Percentiles rank a stretch among this genome's conserved stretches.
Evolutionary conservation across 2,329 filamentous ascomycete genomes (phyloP).

Genomic region (Fusarium continuum): DNA sequence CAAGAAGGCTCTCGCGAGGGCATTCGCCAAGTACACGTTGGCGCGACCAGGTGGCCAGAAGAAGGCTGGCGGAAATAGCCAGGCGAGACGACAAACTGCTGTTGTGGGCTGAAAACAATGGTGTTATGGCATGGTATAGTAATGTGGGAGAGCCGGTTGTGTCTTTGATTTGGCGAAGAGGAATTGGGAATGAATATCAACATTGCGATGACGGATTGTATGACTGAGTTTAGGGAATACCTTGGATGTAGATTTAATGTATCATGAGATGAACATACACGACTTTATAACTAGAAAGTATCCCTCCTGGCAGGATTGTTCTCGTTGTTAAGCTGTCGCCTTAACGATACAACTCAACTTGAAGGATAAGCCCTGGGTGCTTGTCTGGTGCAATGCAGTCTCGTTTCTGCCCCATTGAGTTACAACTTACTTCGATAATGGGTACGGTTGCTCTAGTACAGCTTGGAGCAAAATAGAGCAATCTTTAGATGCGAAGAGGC

Average conservation of each 20-base stretch:
- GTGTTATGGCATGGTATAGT: neutral
- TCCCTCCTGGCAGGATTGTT: too few species aligned
- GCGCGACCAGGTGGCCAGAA: slow-evolving; percentile 56
- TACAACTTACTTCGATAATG: too few species aligned
- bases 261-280: slow-evolving; percentile 15
- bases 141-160: neutral
- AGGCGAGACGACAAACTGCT: slow-evolving; percentile 44
- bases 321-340: too few species aligned
- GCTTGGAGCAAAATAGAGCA: too few species aligned
- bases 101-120: slow-evolving; percentile 40
- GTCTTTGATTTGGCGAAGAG: slow-evolving; percentile 26
- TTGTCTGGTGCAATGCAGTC: too few species aligned
- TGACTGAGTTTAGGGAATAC: slow-evolving; percentile 6
- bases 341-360: too few species aligned
- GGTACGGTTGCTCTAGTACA: too few species aligned
- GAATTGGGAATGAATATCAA: slow-evolving; percentile 19
- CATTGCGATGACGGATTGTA: slow-evolving; percentile 30
- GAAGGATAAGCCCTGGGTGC: too few species aligned
- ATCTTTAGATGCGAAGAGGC: too few species aligned
- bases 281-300: neutral
- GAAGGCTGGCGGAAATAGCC: slow-evolving; percentile 34
- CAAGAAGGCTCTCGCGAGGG: slow-evolving; percentile 93
- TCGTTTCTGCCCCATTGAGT: too few species aligned
- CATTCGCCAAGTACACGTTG: slow-evolving; percentile 93
- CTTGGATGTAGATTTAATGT: slow-evolving; percentile 33